Evolutionary conservation across 179 eudicot genomes (phyloP).

Genomic region (Silene noctiflora): DNA sequence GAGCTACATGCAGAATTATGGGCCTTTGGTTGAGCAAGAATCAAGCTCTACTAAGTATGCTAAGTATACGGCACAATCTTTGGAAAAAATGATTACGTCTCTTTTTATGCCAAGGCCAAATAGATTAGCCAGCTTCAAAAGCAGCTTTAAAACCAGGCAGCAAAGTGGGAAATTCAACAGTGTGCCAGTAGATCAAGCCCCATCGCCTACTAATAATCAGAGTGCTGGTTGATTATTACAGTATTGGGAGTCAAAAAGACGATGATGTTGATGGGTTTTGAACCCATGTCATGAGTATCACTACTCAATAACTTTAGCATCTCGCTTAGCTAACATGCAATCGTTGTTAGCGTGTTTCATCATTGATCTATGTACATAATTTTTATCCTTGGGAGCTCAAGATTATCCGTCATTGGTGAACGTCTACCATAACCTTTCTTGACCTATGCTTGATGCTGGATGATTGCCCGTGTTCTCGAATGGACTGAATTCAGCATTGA

Average conservation of each 20-base stretch:
- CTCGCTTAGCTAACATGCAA: too few relatives aligned
- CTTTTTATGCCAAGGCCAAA: conserved; percentile 65
- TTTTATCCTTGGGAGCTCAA: conserved; percentile 15
- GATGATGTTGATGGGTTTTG: not conserved
- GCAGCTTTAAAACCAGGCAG: conserved; percentile 70
- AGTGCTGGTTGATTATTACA: conserved; percentile 1
- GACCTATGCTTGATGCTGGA: too few relatives aligned
- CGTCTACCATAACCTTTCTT: too few relatives aligned
- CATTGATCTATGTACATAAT: conserved; percentile 18
- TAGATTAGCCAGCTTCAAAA: conserved; percentile 63
- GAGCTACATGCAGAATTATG: conserved; percentile 98
- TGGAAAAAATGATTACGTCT: conserved; percentile 70
- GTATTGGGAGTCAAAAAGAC: too few relatives aligned
- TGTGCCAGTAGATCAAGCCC: conserved; percentile 46
- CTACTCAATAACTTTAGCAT: too few relatives aligned
- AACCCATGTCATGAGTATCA: not conserved
- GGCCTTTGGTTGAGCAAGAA: conserved; percentile 97
- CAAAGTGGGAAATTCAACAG: conserved; percentile 69
- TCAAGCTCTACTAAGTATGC: conserved; percentile 82
- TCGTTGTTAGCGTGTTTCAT: too few relatives aligned
- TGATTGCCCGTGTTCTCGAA: not conserved
- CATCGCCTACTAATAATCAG: conserved; percentile 41
- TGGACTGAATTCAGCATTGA: conserved; percentile 15
- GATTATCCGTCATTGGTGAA: conserved; percentile 6
- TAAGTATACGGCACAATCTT: conserved; percentile 74